A percentile compares a stretch with the other conserved stretches of the same genome.
Evolutionary conservation across 805 yeast genomes (phyloP).

Genomic region (Lachancea sp.): DNA sequence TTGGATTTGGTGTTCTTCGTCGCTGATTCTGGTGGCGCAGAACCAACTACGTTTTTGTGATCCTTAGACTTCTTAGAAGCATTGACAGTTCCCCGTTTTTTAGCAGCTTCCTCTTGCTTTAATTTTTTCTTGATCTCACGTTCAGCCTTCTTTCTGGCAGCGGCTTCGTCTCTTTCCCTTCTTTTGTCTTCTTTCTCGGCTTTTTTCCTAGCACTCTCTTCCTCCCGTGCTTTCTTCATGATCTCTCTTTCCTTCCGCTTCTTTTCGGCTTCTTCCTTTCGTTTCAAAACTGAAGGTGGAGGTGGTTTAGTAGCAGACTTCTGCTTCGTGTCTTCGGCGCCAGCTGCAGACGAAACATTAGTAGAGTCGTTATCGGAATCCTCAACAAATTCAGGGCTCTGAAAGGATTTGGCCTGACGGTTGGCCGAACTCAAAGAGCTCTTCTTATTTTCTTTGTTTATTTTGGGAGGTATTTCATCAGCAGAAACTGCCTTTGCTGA

Average conservation of each 20-base stretch:
- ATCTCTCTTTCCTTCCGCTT: slow-evolving; percentile 13
- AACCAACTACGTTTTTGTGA: background rate
- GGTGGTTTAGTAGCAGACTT: slow-evolving; percentile 2
- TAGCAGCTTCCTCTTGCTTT: slow-evolving; percentile 10
- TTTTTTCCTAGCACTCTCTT: slow-evolving; percentile 9
- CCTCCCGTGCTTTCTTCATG: slow-evolving; percentile 11
- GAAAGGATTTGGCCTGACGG: slow-evolving; percentile 4
- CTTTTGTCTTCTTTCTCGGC: slow-evolving; percentile 11
- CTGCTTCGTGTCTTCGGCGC: background rate
- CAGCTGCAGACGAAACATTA: background rate
- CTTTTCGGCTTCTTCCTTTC: slow-evolving; percentile 13
- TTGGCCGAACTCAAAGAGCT: slow-evolving; percentile 8
- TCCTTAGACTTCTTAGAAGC: slow-evolving; percentile 1
- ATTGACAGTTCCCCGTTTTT: slow-evolving; percentile 3
- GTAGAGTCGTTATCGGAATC: slow-evolving; percentile 9
- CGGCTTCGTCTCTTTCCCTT: slow-evolving; percentile 9
- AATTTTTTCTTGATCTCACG: slow-evolving; percentile 9
- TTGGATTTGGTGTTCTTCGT: background rate
- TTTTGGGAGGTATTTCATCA: background rate
- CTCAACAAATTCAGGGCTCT: slow-evolving; percentile 10
- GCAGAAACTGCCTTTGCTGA: background rate
- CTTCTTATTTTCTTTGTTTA: background rate
- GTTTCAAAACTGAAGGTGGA: slow-evolving; percentile 9
- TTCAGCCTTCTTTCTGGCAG: slow-evolving; percentile 11
- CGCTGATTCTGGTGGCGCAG: background rate